A percentile compares a stretch with the other conserved stretches of the same genome.
Evolutionary conservation across 2,329 filamentous ascomycete species (phyloP).

Genomic region (Neofusicoccum sp.): DNA sequence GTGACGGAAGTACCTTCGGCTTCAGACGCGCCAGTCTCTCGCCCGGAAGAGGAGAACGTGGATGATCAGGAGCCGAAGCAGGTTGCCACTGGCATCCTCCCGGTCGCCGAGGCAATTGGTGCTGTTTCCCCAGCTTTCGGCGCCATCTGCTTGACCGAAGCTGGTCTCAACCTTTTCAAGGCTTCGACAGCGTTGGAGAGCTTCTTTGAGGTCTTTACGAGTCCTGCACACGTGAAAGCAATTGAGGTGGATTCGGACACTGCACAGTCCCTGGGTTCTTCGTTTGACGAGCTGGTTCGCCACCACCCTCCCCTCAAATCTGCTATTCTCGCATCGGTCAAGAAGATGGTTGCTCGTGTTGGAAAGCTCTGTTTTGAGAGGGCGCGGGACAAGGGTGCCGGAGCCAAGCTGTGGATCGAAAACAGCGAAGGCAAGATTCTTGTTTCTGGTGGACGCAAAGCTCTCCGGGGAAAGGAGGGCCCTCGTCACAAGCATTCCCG

Average conservation of each 20-base stretch:
- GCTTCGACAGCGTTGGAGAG: conserved; percentile 79
- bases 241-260: conserved; percentile 76
- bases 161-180: conserved; percentile 85
- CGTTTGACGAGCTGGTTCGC: conserved; percentile 91
- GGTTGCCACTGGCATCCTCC: conserved; percentile 72
- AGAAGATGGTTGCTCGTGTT: conserved; percentile 86
- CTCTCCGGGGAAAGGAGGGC: conserved; percentile 48
- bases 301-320: conserved; percentile 86
- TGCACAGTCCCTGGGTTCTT: conserved; percentile 73
- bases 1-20: background rate
- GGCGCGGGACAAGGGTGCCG: conserved; percentile 69
- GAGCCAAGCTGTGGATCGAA: conserved; percentile 74
- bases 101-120: conserved; percentile 85
- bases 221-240: conserved; percentile 80
- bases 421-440: conserved; percentile 60
- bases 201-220: conserved; percentile 97
- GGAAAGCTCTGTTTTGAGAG: conserved; percentile 72
- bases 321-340: conserved; percentile 79
- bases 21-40: background rate
- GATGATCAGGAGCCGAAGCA: conserved; percentile 26
- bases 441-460: conserved; percentile 59
- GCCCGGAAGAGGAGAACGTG: background rate
- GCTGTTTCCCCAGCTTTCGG: conserved; percentile 87
- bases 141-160: conserved; percentile 88
- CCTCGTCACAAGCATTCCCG: conserved; percentile 25